Conservation (phyloP, 176 grass and related monocot genomes). For the Avena insularis region DNA sequence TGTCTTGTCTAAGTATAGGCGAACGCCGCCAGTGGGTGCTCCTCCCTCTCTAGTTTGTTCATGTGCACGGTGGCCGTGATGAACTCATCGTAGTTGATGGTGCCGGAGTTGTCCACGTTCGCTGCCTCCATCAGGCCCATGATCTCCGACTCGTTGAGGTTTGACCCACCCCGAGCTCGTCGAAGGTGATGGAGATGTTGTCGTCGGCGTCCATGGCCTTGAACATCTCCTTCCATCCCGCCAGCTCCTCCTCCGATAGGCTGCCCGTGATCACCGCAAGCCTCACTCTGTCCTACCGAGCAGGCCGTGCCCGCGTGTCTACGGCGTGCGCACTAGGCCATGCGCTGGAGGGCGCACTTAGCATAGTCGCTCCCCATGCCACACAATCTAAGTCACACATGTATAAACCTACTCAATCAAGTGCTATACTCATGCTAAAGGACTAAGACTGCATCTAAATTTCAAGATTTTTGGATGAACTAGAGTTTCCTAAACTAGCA, state of each 20-base stretch:
- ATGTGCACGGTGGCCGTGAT: slow-evolving; percentile 72
- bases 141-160: slow-evolving; percentile 62
- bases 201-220: slow-evolving; percentile 66
- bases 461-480: no score
- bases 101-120: slow-evolving; percentile 64
- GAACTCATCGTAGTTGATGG: slow-evolving; percentile 80
- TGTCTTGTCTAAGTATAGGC: slow-evolving; percentile 83
- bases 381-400: no score
- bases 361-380: no score
- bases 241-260: slow-evolving; percentile 70
- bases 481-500: no score
- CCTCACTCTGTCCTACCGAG: no score
- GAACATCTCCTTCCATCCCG: slow-evolving; percentile 77
- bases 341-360: no score
- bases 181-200: slow-evolving; percentile 73
- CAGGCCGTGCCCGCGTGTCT: no score
- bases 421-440: no score
- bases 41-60: slow-evolving; percentile 79
- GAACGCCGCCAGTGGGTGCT: slow-evolving; percentile 67
- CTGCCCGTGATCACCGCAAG: slow-evolving; percentile 59
- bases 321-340: no score
- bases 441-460: no score
- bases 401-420: no score
- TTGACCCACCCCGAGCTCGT: slow-evolving; percentile 68
- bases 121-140: slow-evolving; percentile 69